Conservation (phyloP, 139 green algal species). For the Penium margaritaceum region DNA sequence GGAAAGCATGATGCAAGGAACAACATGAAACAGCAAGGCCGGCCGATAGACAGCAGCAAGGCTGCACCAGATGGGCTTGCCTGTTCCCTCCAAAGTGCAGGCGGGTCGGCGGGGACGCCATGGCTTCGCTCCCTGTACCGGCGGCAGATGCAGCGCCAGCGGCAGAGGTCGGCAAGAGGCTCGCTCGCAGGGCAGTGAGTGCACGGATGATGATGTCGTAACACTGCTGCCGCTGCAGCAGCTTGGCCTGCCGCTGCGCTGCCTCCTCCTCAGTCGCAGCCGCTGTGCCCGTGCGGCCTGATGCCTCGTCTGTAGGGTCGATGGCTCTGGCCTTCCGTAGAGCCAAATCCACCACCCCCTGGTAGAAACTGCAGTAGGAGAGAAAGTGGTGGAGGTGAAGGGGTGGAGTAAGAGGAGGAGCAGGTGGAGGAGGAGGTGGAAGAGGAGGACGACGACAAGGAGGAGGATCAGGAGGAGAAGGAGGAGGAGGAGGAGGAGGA, state of each 20-base stretch:
- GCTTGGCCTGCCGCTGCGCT: neutral
- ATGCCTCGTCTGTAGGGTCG: constrained; percentile 23
- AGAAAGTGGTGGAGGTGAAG: neutral
- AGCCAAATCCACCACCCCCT: constrained; percentile 36
- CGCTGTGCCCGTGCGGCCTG: neutral
- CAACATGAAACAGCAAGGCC: no score
- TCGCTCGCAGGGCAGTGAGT: neutral
- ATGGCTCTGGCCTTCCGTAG: constrained; percentile 25
- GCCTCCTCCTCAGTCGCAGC: constrained; percentile 1
- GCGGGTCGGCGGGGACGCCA: neutral
- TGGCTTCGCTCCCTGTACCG: neutral
- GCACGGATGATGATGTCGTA: constrained; percentile 21
- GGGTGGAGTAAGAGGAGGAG: neutral
- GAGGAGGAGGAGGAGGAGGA: neutral
- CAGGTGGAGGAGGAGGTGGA: neutral
- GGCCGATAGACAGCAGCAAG: no score
- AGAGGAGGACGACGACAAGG: neutral
- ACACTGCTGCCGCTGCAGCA: constrained; percentile 4
- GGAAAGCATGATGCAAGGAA: no score
- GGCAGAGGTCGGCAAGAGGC: no score
- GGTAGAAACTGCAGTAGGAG: constrained; percentile 28
- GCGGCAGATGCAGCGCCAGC: neutral
- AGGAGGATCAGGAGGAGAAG: neutral
- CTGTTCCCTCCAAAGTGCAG: neutral
- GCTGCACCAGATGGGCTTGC: no score